Percentiles rank a stretch among this genome's conserved stretches.
Conservation (phyloP, 2,329 filamentous ascomycete genomes). For the Aspergillus oerlinghausenensis region DNA sequence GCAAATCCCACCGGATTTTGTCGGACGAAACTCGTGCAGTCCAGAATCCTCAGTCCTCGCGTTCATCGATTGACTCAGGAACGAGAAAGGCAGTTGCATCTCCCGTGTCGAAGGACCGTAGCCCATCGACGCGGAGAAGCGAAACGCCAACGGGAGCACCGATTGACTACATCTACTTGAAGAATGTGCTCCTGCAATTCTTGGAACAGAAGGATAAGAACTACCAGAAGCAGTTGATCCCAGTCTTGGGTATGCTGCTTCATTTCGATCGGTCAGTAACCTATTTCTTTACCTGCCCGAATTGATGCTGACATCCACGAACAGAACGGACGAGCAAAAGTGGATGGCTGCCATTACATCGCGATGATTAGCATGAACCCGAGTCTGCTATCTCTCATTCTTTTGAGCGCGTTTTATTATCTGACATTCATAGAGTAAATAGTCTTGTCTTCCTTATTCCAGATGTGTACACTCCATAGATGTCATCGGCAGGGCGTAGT, state of each 20-base stretch:
- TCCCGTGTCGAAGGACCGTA: slow-evolving; percentile 39
- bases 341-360: slow-evolving; percentile 72
- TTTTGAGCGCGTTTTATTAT: not conserved
- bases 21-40: slow-evolving; percentile 54
- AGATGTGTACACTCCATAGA: not conserved
- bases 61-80: slow-evolving; percentile 56
- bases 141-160: slow-evolving; percentile 35
- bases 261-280: slow-evolving; percentile 58
- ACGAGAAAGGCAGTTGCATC: slow-evolving; percentile 44
- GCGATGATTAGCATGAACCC: slow-evolving; percentile 24
- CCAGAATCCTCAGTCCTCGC: slow-evolving; percentile 48
- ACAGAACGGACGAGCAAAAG: slow-evolving; percentile 73
- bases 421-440: not conserved
- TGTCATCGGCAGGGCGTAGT: not conserved
- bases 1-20: slow-evolving; percentile 61
- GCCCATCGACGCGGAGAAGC: slow-evolving; percentile 28
- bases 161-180: slow-evolving; percentile 61
- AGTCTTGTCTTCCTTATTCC: not conserved
- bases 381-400: not conserved
- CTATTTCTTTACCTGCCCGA: not conserved
- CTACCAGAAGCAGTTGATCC: slow-evolving; percentile 63
- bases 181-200: slow-evolving; percentile 63
- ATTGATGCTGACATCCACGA: slow-evolving; percentile 11
- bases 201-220: slow-evolving; percentile 64
- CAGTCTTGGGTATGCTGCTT: slow-evolving; percentile 61